Conservation (phyloP, 1,284 basidiomycete species). For the Takashimella tepidaria region DNA sequence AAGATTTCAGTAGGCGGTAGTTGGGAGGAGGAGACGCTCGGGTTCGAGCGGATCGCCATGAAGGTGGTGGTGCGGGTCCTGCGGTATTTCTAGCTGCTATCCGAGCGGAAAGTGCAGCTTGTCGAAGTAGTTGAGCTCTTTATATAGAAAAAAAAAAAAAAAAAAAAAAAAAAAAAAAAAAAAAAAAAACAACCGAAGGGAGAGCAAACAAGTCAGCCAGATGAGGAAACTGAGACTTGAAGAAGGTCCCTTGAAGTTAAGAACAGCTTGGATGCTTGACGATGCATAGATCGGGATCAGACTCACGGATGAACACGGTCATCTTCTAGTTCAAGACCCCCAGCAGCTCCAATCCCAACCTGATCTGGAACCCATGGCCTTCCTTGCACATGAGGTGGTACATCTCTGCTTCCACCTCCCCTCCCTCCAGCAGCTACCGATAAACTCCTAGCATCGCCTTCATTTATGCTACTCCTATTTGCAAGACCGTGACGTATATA, state of each 20-base stretch:
- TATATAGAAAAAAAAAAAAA: not conserved
- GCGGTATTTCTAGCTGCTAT: not conserved
- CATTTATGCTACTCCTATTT: too few species aligned
- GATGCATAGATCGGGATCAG: too few species aligned
- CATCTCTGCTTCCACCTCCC: not conserved
- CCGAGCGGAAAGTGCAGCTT: not conserved
- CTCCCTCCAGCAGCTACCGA: not conserved
- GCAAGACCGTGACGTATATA: not conserved
- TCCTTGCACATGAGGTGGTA: not conserved
- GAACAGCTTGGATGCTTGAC: too few species aligned
- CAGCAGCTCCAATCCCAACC: not conserved
- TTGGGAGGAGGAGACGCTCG: not conserved
- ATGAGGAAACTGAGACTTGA: too few species aligned
- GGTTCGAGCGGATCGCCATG: not conserved
- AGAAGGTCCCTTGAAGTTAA: too few species aligned
- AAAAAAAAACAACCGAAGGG: too few species aligned
- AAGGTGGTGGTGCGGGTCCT: not conserved
- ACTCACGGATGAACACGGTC: not conserved
- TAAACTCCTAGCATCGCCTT: not conserved
- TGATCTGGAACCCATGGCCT: not conserved
- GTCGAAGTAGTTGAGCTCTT: not conserved
- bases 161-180: too few species aligned
- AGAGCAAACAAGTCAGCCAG: too few species aligned
- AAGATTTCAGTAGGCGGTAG: not conserved
- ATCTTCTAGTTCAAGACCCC: not conserved